Evolutionary conservation across 164 flowering plant genomes (phyloP), one percentile per base, ranked within the genome.

Genomic region (Annona squamosa): DNA sequence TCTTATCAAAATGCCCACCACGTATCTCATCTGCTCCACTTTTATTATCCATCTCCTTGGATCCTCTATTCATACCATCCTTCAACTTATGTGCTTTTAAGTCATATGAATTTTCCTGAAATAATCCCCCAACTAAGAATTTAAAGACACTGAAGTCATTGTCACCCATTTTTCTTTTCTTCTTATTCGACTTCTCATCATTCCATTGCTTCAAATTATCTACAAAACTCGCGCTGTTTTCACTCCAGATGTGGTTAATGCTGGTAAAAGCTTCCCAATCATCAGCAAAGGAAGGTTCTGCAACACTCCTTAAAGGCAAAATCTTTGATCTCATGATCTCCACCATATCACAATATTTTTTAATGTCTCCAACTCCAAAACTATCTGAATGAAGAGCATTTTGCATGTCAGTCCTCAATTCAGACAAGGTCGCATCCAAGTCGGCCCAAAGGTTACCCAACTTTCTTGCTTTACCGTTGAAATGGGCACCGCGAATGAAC

Each of bases 111-210:
- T 80, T 82, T 26, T 78, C 84, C 71, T 78, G 75, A 76, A 90
- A 84, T 43, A 90, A 64, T 19, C 90, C 76, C 61, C 79, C 85
- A 41, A 88, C 85, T n/a, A 88, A 2, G 75, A 81, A 75, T 48
- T 77, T 81, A 4, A 79, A 81, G 48, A 84, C 71, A 71, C 79
- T 82, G 59, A 81, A 80, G 63, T 82, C 84, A 45, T n/a, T 70
- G 52, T 68, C 81, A 45, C 79, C 81, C 37, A 37, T 26, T 64
- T 87, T 89, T 68, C 89, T 86, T 82, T 72, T 85, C 72, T 70
- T 85, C 76, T 71, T 84, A 73, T 77, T 79, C 41, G 80, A 42
- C 73, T 85, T 87, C 71, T 79, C 37, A 47, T 63, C 64, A 61
- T 47, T 68, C 26, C 73, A 78, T 0, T 72, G 76, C 48, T 65